Conservation (phyloP, 1,139 yeast species). For the Geotrichum australiense region DNA sequence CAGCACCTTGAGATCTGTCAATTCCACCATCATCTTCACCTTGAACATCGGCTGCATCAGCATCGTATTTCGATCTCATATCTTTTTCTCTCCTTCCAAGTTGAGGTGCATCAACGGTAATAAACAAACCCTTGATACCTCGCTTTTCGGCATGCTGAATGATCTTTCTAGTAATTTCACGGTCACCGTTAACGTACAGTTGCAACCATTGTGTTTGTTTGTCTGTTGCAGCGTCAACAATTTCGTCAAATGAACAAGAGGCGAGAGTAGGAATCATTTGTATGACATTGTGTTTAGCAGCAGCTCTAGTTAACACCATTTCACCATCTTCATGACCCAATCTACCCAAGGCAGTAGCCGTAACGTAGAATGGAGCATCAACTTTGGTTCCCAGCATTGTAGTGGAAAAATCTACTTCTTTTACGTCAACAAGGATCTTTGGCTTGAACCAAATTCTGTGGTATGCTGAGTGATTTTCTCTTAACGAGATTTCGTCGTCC, state of each 20-base stretch:
- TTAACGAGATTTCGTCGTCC: slow-evolving; percentile 82
- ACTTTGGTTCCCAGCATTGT: slow-evolving; percentile 44
- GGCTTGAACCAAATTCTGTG: slow-evolving; percentile 86
- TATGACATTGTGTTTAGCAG: slow-evolving; percentile 41
- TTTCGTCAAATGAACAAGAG: slow-evolving; percentile 50
- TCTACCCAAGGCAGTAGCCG: slow-evolving; percentile 53
- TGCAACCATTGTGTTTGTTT: slow-evolving; percentile 81
- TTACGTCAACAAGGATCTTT: slow-evolving; percentile 65
- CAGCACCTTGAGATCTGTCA: slow-evolving; percentile 76
- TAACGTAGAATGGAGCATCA: slow-evolving; percentile 47
- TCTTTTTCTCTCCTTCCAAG: slow-evolving; percentile 82
- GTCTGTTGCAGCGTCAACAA: slow-evolving; percentile 41
- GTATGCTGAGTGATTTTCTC: slow-evolving; percentile 86
- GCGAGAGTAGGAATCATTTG: slow-evolving; percentile 52
- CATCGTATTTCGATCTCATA: slow-evolving; percentile 47
- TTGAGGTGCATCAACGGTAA: slow-evolving; percentile 93
- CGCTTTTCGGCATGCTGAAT: slow-evolving; percentile 66
- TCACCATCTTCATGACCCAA: slow-evolving; percentile 55
- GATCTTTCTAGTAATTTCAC: slow-evolving; percentile 52
- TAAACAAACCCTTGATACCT: slow-evolving; percentile 73
- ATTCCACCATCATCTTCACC: slow-evolving; percentile 39
- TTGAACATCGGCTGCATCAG: slow-evolving; percentile 47
- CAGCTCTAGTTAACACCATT: slow-evolving; percentile 44
- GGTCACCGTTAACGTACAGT: slow-evolving; percentile 71
- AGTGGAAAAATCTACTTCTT: slow-evolving; percentile 47